Evolutionary conservation across 345 rosid genomes (phyloP).

Genomic region (Hibiscus trionum): DNA sequence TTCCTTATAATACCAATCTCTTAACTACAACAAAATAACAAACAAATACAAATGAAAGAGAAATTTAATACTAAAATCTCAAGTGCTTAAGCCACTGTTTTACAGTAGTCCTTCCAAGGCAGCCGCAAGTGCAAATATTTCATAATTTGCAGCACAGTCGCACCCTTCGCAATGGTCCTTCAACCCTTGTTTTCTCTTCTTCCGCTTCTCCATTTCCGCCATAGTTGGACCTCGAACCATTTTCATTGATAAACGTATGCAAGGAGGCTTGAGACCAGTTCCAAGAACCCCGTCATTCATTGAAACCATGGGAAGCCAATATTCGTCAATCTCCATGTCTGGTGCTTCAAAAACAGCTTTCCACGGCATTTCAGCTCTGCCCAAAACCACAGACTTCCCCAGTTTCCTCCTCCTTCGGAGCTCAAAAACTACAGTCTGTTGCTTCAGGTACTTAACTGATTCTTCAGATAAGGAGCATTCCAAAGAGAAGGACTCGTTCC

Average conservation of each 20-base stretch:
- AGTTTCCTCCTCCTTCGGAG: constrained; percentile 44
- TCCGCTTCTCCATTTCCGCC: constrained; percentile 9
- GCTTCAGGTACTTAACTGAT: constrained; percentile 33
- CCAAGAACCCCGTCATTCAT: constrained; percentile 7
- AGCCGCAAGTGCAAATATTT: constrained; percentile 37
- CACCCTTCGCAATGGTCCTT: constrained; percentile 15
- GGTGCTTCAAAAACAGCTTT: constrained; percentile 37
- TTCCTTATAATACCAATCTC: too few relatives aligned
- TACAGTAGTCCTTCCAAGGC: constrained; percentile 35
- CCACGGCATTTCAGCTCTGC: constrained; percentile 55
- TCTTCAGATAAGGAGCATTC: constrained; percentile 50
- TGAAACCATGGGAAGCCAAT: constrained; percentile 33
- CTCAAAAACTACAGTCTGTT: constrained; percentile 54
- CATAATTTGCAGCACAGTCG: constrained; percentile 21
- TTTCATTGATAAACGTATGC: constrained; percentile 33
- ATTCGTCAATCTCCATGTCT: constrained; percentile 35
- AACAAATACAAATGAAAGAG: too few relatives aligned
- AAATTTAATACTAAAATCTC: too few relatives aligned
- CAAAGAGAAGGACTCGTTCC: too few relatives aligned
- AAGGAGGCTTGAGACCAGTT: constrained; percentile 36
- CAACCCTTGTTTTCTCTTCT: constrained; percentile 5
- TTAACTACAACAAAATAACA: too few relatives aligned
- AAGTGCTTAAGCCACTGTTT: neutral
- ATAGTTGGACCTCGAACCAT: constrained; percentile 5
- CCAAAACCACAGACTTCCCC: constrained; percentile 47